Percentiles rank a stretch among this genome's conserved stretches.
Evolutionary conservation across 2,329 filamentous ascomycete genomes (phyloP).

Genomic region (Nectriaceae sp.): DNA sequence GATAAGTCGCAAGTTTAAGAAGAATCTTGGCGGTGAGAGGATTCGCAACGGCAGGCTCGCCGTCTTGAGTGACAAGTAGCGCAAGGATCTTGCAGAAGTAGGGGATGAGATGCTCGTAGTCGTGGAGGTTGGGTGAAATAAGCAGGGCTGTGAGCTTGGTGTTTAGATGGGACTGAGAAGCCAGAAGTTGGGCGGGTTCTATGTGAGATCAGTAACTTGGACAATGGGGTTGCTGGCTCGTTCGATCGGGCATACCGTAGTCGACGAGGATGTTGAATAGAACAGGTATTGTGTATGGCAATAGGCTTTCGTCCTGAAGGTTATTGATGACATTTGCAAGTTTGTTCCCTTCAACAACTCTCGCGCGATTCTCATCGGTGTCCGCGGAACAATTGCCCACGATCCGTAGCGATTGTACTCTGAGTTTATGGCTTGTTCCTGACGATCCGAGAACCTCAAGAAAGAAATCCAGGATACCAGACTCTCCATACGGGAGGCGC

Average conservation of each 20-base stretch:
- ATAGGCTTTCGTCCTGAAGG: conserved; percentile 48
- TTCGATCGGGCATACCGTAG: too few relatives aligned
- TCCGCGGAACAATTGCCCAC: conserved; percentile 66
- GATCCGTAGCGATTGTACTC: conserved; percentile 57
- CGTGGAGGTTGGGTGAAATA: conserved; percentile 43
- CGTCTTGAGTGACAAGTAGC: conserved; percentile 54
- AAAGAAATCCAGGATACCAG: conserved; percentile 59
- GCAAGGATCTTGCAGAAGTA: conserved; percentile 60
- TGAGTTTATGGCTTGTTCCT: conserved; percentile 44
- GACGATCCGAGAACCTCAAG: conserved; percentile 46
- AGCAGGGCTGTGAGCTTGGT: conserved; percentile 51
- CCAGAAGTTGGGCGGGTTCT: conserved; percentile 61
- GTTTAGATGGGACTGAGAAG: conserved; percentile 54
- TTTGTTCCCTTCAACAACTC: conserved; percentile 51
- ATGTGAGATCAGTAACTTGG: background rate
- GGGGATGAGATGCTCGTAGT: conserved; percentile 46
- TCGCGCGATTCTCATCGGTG: conserved; percentile 61
- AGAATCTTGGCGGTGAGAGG: conserved; percentile 50
- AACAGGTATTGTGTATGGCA: conserved; percentile 58
- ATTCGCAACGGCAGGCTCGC: conserved; percentile 47
- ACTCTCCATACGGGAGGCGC: conserved; percentile 58
- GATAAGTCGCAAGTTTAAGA: conserved; percentile 48
- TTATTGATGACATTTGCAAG: conserved; percentile 50
- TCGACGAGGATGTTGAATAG: conserved; percentile 65
- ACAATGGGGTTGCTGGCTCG: conserved; percentile 7